Evolutionary conservation across 83 land plant species (phyloP).

Genomic region (Picea mariana): DNA sequence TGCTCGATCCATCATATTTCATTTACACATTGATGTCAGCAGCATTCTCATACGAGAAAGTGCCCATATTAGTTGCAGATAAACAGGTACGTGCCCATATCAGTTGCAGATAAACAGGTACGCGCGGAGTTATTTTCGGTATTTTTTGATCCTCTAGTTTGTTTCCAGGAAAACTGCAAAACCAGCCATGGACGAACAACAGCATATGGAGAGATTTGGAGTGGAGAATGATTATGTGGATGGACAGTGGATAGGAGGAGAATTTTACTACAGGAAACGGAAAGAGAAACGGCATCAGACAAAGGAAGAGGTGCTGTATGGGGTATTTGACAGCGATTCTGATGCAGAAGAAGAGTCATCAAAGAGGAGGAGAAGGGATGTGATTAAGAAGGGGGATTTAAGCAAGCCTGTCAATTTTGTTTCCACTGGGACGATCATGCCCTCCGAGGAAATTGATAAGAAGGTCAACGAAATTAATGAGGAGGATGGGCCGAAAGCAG

Average conservation of each 20-base stretch:
- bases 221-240: conserved; percentile 85
- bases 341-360: conserved; percentile 38
- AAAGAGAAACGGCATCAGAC: conserved; percentile 71
- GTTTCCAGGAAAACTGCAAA: no score
- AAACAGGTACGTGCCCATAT: no score
- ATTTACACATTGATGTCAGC: no score
- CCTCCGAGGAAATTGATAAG: conserved; percentile 64
- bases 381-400: conserved; percentile 47
- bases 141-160: no score
- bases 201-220: conserved; percentile 81
- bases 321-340: conserved; percentile 62
- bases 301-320: conserved; percentile 84
- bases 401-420: conserved; percentile 85
- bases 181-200: conserved; percentile 84
- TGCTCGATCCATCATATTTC: no score
- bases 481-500: conserved; percentile 23
- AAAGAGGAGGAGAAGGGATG: conserved; percentile 36
- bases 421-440: conserved; percentile 79
- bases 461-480: no score
- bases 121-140: no score
- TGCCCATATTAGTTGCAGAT: no score
- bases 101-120: no score
- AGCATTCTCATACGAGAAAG: no score
- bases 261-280: conserved; percentile 71
- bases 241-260: conserved; percentile 85